Evolutionary conservation across 2,329 filamentous ascomycete species (phyloP), one percentile per base, ranked within the genome.

Genomic region (Beauveria bassiana): DNA sequence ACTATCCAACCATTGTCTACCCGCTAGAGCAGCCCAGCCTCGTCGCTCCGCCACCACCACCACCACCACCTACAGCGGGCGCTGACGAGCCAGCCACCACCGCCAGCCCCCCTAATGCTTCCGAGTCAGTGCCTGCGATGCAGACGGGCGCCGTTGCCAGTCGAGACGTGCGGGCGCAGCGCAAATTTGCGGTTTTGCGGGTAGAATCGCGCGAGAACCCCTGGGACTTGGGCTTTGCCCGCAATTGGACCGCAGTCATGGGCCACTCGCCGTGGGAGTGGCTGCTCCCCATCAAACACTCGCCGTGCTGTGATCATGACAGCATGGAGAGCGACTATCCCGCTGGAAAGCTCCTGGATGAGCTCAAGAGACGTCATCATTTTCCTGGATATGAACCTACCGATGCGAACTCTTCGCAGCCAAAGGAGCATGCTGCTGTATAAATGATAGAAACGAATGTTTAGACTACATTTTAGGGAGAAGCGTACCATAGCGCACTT

Each of bases 201-300:
- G 90, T 89, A 0, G 78, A 85, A 3, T 81, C 84, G 0, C 87
- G 90, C 10, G 87, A 95, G 67, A 96, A 96, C 66, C 91, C 91
- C 0, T 99, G 91, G 86, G 85, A 96, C 67, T 77, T 95, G 1
- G 90, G 89, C 2, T 75, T 76, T 9, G 79, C 82, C 64, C 75
- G 79, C 31, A 98, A 98, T 69, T 87, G 92, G 75, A 84, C 85
- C 65, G 82, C 87, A 16, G 84, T 97, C 26, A 91, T 99, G 86
- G 93, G 93, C 0, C 75, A 81, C 52, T 83, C 76, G 22, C 65
- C 86, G 2, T 64, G 87, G 16, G 89, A 96, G 63, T 98, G 93
- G 93, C 70, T 96, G 14, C 74, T 96, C 1, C 93, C 93, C 0
- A 72, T 96, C 40, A 84, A 79, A 61, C 80, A 83, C 63, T 91